phyloP scores from a whole-genome alignment of 192 early-diverging fungal genomes.

The Backusella morwellensis region DNA sequence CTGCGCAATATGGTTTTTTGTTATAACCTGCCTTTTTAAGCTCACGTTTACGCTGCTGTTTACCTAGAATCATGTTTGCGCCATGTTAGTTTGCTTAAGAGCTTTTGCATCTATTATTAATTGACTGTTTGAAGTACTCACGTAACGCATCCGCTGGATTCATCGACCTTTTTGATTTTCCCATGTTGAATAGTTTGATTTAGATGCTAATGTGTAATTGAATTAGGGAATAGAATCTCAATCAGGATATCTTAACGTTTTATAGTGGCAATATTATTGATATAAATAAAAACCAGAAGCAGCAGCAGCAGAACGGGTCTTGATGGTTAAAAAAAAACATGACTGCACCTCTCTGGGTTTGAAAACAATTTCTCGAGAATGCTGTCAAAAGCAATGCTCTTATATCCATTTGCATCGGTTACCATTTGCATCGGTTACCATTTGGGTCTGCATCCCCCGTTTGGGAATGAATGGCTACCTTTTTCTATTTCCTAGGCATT shows the following conservation, averaged over 20 bases:
- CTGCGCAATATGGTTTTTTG: neutral
- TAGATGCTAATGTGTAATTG: neutral
- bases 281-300: neutral
- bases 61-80: constrained; percentile 13
- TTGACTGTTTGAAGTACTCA: constrained; percentile 1
- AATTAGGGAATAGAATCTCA: neutral
- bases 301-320: neutral
- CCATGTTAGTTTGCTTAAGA: neutral
- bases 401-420: too few relatives aligned
- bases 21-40: constrained; percentile 27
- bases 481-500: too few relatives aligned
- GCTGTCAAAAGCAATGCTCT: too few relatives aligned
- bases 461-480: too few relatives aligned
- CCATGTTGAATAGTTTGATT: constrained; percentile 11
- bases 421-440: too few relatives aligned
- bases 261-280: neutral
- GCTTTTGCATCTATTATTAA: neutral
- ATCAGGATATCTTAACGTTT: neutral
- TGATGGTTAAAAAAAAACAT: neutral
- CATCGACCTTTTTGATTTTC: constrained; percentile 28
- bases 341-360: neutral
- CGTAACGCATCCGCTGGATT: constrained; percentile 38
- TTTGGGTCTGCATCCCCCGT: too few relatives aligned
- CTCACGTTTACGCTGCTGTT: constrained; percentile 35
- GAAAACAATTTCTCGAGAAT: neutral